Evolutionary conservation across 495 filamentous ascomycete genomes (phyloP).

Genomic region (Aspergillus affinis): DNA sequence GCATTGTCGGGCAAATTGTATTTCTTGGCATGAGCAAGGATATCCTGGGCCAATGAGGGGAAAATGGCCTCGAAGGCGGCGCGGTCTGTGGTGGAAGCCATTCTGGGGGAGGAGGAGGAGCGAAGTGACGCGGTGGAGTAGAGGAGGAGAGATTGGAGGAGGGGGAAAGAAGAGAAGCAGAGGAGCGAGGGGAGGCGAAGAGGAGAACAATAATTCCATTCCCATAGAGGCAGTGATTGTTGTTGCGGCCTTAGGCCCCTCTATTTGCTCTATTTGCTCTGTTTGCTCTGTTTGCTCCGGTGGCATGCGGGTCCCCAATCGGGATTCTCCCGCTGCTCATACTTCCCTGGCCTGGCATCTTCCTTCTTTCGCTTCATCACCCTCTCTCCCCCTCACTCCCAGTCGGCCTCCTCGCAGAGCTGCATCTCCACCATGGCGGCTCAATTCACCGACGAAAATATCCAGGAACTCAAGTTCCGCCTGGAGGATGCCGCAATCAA

Average conservation of each 20-base stretch:
- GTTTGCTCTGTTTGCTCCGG: constrained; percentile 31
- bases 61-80: constrained; percentile 88
- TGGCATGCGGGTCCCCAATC: constrained; percentile 7
- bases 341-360: background rate
- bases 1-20: constrained; percentile 82
- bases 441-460: constrained; percentile 38
- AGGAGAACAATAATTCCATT: background rate
- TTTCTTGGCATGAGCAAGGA: constrained; percentile 69
- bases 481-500: constrained; percentile 83
- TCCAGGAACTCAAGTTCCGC: constrained; percentile 55
- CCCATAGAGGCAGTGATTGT: constrained; percentile 5
- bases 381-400: background rate
- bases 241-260: constrained; percentile 6
- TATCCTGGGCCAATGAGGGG: constrained; percentile 72
- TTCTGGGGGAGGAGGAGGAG: constrained; percentile 32
- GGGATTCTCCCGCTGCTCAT: constrained; percentile 8
- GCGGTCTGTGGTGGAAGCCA: constrained; percentile 69
- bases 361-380: background rate
- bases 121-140: background rate
- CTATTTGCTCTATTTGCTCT: constrained; percentile 32
- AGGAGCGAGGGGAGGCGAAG: background rate
- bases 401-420: background rate
- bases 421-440: constrained; percentile 29
- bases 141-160: constrained; percentile 1
- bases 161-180: constrained; percentile 1